Evolutionary conservation across 2,329 filamentous ascomycete species (phyloP).

Genomic region (Penicillium sp.): DNA sequence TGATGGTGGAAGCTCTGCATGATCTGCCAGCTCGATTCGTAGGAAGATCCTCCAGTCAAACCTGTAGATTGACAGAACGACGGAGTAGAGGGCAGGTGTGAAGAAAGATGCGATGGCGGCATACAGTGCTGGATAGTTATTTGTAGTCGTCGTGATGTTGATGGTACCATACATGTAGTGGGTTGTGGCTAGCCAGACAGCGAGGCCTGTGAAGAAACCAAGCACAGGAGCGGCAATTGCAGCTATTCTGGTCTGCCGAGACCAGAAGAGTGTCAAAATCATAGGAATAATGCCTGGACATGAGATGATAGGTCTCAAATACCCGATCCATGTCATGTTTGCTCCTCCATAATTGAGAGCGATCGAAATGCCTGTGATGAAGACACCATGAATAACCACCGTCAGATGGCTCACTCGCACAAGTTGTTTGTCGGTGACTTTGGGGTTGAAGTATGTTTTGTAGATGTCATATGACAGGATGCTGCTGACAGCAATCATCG

Average conservation of each 20-base stretch:
- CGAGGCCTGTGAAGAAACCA: conserved; percentile 45
- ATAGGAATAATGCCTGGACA: conserved; percentile 49
- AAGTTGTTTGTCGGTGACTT: conserved; percentile 44
- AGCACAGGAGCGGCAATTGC: conserved; percentile 41
- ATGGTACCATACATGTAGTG: conserved; percentile 43
- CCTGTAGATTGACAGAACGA: conserved; percentile 44
- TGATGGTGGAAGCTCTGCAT: conserved; percentile 27
- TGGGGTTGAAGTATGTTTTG: conserved; percentile 51
- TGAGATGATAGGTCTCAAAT: conserved; percentile 44
- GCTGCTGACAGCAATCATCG: conserved; percentile 53
- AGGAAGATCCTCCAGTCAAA: conserved; percentile 51
- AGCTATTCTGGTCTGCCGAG: conserved; percentile 46
- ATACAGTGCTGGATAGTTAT: conserved; percentile 46
- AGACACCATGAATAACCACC: conserved; percentile 49
- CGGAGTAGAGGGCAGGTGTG: conserved; percentile 48
- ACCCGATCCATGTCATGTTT: conserved; percentile 50
- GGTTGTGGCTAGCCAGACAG: conserved; percentile 47
- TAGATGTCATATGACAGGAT: conserved; percentile 54
- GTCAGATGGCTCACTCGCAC: conserved; percentile 49
- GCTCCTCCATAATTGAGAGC: conserved; percentile 51
- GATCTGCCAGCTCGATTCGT: conserved; percentile 48
- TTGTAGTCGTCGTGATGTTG: conserved; percentile 43
- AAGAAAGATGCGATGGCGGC: conserved; percentile 49
- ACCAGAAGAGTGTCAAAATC: conserved; percentile 48
- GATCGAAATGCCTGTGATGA: conserved; percentile 51